Evolutionary conservation across 805 yeast genomes (phyloP).

Genomic region (Saccharomycopsis microspora): DNA sequence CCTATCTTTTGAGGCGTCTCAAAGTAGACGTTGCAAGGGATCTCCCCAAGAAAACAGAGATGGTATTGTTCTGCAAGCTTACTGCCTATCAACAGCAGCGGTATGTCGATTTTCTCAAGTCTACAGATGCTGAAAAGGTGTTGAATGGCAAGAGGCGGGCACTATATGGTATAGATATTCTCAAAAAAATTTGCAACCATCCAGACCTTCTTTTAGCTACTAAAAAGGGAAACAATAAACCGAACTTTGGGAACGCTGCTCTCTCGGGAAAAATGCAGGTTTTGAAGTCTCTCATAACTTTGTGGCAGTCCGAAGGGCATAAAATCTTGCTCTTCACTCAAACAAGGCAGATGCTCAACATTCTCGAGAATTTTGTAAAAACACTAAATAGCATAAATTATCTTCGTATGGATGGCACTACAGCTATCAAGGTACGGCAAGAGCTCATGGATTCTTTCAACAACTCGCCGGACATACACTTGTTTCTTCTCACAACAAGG

Average conservation of each 20-base stretch:
- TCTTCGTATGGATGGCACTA: slow-evolving; percentile 90
- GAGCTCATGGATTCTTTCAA: slow-evolving; percentile 74
- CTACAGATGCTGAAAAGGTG: slow-evolving; percentile 66
- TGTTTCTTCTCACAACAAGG: slow-evolving; percentile 81
- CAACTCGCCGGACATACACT: slow-evolving; percentile 37
- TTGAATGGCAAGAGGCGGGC: slow-evolving; percentile 70
- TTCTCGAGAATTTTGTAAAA: slow-evolving; percentile 55
- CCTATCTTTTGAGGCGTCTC: slow-evolving; percentile 76
- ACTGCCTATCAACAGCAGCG: slow-evolving; percentile 66
- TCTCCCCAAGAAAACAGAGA: slow-evolving; percentile 84
- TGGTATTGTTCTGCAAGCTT: slow-evolving; percentile 83
- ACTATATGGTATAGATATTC: slow-evolving; percentile 77
- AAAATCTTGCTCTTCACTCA: slow-evolving; percentile 83
- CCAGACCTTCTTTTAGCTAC: slow-evolving; percentile 60
- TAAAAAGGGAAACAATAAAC: slow-evolving; percentile 16
- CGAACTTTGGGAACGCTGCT: slow-evolving; percentile 35
- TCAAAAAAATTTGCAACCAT: slow-evolving; percentile 91
- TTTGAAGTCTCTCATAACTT: slow-evolving; percentile 54
- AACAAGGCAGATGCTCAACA: slow-evolving; percentile 87
- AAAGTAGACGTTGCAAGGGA: slow-evolving; percentile 94
- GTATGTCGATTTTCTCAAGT: slow-evolving; percentile 62
- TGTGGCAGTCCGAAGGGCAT: slow-evolving; percentile 73
- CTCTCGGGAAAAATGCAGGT: slow-evolving; percentile 90
- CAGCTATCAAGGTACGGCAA: slow-evolving; percentile 71
- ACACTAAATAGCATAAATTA: slow-evolving; percentile 30